Conservation (phyloP, 2,329 filamentous ascomycete genomes). For the Pseudocercospora crystallina region DNA sequence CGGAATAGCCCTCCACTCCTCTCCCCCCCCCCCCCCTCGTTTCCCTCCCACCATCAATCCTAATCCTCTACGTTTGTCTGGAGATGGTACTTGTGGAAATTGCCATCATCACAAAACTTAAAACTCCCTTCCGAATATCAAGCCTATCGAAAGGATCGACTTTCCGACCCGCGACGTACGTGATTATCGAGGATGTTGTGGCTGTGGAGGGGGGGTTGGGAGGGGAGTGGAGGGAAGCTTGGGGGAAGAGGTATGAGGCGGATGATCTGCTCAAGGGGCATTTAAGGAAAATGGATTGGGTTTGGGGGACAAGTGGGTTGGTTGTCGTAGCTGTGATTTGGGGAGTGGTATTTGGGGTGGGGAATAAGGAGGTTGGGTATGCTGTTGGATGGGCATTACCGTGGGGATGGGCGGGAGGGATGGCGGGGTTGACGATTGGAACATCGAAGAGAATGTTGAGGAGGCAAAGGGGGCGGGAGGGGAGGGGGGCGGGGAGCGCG, state of each 20-base stretch:
- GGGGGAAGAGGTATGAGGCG: slow-evolving; percentile 7
- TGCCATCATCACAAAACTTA: not conserved
- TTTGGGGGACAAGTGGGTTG: slow-evolving; percentile 13
- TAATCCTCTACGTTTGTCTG: not conserved
- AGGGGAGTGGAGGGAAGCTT: slow-evolving; percentile 5
- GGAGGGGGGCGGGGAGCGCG: not conserved
- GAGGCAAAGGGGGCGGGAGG: not conserved
- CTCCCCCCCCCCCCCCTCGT: not conserved
- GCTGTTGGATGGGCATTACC: slow-evolving; percentile 8
- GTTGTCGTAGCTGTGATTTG: slow-evolving; percentile 4
- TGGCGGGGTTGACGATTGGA: slow-evolving; percentile 5
- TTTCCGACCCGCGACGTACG: slow-evolving; percentile 6
- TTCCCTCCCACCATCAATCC: not conserved
- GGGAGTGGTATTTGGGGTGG: slow-evolving; percentile 8
- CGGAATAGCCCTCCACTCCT: too few relatives aligned
- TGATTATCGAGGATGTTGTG: slow-evolving; percentile 14
- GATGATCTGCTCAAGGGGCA: slow-evolving; percentile 1
- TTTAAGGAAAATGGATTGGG: slow-evolving; percentile 4
- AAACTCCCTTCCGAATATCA: slow-evolving; percentile 1
- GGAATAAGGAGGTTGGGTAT: slow-evolving; percentile 11
- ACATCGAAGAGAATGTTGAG: slow-evolving; percentile 6
- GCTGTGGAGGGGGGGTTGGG: slow-evolving; percentile 14
- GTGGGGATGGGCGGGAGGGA: slow-evolving; percentile 10
- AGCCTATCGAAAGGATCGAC: not conserved
- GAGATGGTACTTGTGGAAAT: not conserved